A percentile compares a stretch with the other conserved stretches of the same genome.
Conservation (phyloP, 805 yeast species). For the Metschnikowia kunwiensis region DNA sequence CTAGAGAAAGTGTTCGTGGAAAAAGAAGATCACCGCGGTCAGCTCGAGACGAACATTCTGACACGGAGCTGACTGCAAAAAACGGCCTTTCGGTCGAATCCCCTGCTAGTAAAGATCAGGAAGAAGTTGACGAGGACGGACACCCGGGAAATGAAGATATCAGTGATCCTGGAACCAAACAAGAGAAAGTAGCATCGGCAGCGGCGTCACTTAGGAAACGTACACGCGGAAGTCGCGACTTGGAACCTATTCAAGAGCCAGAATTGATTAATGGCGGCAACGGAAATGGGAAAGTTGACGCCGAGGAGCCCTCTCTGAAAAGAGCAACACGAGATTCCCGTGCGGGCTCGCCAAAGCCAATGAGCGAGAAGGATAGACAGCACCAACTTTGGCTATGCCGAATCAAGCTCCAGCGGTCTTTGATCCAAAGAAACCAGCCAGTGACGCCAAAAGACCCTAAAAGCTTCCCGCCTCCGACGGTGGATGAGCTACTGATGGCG, state of each 20-base stretch:
- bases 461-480: slow-evolving; percentile 38
- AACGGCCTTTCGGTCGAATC: no score
- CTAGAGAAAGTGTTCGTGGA: slow-evolving; percentile 13
- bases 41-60: slow-evolving; percentile 5
- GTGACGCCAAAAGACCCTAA: slow-evolving; percentile 36
- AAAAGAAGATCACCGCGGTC: slow-evolving; percentile 13
- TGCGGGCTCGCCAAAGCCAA: slow-evolving; percentile 3
- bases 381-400: slow-evolving; percentile 49
- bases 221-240: no score
- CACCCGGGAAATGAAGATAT: no score
- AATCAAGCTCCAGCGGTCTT: slow-evolving; percentile 45
- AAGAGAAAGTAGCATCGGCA: no score
- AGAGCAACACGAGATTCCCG: slow-evolving; percentile 1
- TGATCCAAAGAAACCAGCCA: slow-evolving; percentile 45
- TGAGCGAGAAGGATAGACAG: slow-evolving; percentile 35
- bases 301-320: slow-evolving; percentile 6
- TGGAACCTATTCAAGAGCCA: no score
- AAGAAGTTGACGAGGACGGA: no score
- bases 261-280: no score
- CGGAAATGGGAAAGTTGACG: no score
- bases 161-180: no score
- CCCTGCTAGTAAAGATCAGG: no score
- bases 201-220: no score
- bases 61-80: no score
- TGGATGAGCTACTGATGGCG: slow-evolving; percentile 42